Evolutionary conservation across 2,329 filamentous ascomycete genomes (phyloP).

Genomic region (Penicillium paneum): DNA sequence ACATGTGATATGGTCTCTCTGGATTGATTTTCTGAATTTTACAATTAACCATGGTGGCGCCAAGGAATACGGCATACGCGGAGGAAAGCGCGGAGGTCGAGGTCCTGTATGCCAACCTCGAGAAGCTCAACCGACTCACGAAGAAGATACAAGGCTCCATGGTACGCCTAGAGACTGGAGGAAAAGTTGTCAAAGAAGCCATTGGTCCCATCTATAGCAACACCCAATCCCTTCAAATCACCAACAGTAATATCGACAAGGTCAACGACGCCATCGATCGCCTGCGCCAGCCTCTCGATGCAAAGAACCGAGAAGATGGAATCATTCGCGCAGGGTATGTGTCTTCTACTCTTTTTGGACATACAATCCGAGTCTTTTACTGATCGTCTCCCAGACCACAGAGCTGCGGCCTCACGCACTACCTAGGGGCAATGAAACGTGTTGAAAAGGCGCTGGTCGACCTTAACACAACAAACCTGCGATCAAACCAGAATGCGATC

Average conservation of each 20-base stretch:
- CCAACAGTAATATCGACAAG: constrained; percentile 83
- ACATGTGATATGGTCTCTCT: constrained; percentile 19
- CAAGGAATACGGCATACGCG: constrained; percentile 57
- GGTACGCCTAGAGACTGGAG: constrained; percentile 77
- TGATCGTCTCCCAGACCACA: constrained; percentile 56
- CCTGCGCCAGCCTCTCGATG: constrained; percentile 85
- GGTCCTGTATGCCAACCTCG: constrained; percentile 67
- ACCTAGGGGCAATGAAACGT: constrained; percentile 84
- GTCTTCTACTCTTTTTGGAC: neutral
- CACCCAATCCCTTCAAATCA: constrained; percentile 82
- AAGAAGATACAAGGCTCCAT: constrained; percentile 94
- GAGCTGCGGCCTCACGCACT: constrained; percentile 75
- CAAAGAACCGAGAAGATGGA: constrained; percentile 85
- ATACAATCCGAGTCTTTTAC: neutral
- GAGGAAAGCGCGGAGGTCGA: constrained; percentile 68
- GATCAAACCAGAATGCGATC: constrained; percentile 86
- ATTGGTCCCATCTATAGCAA: constrained; percentile 90
- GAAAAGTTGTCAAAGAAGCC: constrained; percentile 85
- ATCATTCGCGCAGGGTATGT: constrained; percentile 76
- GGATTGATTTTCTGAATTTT: constrained; percentile 15
- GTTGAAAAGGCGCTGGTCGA: constrained; percentile 79
- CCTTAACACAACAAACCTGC: constrained; percentile 84
- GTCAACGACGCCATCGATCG: constrained; percentile 84
- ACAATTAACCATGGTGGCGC: constrained; percentile 49
- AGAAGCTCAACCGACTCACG: constrained; percentile 88